Conservation (phyloP, 495 filamentous ascomycete species). For the Aspergillus baeticus region DNA sequence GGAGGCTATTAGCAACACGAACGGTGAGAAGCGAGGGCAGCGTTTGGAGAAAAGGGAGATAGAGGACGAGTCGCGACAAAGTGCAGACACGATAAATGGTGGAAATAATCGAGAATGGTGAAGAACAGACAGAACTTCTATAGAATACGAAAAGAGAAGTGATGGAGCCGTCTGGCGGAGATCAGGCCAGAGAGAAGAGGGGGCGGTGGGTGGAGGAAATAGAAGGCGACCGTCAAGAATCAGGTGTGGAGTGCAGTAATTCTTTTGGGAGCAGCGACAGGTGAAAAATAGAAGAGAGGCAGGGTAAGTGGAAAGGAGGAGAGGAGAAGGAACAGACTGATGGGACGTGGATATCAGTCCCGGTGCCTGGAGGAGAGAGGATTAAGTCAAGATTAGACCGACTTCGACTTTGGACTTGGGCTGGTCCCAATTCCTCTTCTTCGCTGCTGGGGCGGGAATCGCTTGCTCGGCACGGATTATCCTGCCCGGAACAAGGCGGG, state of each 20-base stretch:
- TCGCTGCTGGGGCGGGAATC: constrained; percentile 35
- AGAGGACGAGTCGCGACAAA: constrained; percentile 13
- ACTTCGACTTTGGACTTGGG: constrained; percentile 12
- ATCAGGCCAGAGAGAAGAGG: constrained; percentile 28
- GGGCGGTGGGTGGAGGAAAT: constrained; percentile 31
- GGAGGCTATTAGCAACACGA: constrained; percentile 37
- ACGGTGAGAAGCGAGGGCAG: constrained; percentile 27
- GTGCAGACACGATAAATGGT: constrained; percentile 1
- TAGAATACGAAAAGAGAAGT: constrained; percentile 22
- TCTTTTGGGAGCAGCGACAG: constrained; percentile 6
- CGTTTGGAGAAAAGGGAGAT: constrained; percentile 24
- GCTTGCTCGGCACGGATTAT: constrained; percentile 50
- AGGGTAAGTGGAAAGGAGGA: background rate
- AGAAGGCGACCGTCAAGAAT: constrained; percentile 24
- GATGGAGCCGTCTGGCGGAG: constrained; percentile 25
- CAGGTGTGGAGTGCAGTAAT: constrained; percentile 23
- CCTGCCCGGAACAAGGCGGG: constrained; percentile 26
- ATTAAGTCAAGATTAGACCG: constrained; percentile 4
- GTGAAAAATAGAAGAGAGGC: background rate
- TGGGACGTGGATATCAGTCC: constrained; percentile 27
- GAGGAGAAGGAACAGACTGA: constrained; percentile 7
- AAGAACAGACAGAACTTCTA: constrained; percentile 9
- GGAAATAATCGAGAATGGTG: constrained; percentile 8
- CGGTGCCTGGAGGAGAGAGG: constrained; percentile 23
- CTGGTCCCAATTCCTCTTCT: constrained; percentile 23